Conservation (phyloP, 116 monocot species). For the Papilionanthe hybrid region DNA sequence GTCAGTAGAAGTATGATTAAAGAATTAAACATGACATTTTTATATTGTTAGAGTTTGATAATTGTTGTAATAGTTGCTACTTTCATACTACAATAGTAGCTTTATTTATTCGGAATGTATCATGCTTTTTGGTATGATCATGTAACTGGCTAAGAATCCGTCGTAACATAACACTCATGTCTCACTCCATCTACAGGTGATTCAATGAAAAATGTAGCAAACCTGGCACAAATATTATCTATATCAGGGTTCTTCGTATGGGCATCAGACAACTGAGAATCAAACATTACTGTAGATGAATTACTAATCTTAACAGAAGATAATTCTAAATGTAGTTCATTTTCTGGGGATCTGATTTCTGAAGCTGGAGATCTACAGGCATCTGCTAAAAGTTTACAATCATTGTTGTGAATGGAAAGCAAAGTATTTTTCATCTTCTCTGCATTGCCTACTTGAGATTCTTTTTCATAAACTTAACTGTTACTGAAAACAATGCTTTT, state of each 20-base stretch:
- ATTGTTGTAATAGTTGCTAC: no score
- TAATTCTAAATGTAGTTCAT: not conserved
- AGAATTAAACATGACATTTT: no score
- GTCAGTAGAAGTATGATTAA: no score
- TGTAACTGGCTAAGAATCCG: no score
- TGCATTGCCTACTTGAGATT: no score
- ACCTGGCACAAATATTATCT: not conserved
- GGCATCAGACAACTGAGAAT: not conserved
- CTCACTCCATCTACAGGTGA: not conserved
- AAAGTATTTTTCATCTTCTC: not conserved
- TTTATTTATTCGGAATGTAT: no score
- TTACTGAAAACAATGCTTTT: not conserved
- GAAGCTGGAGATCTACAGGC: not conserved
- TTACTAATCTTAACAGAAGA: not conserved
- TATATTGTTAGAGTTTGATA: no score
- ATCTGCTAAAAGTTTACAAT: not conserved
- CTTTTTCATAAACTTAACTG: not conserved
- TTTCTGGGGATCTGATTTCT: not conserved
- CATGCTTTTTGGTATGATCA: no score
- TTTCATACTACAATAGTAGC: no score
- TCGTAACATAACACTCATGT: no score
- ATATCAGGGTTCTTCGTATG: not conserved
- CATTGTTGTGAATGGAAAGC: not conserved
- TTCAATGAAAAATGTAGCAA: not conserved
- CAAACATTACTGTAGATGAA: conserved; percentile 3